Base-by-base conservation (phyloP, 306 rosid genomes). In the Castanea crenata region DNA sequence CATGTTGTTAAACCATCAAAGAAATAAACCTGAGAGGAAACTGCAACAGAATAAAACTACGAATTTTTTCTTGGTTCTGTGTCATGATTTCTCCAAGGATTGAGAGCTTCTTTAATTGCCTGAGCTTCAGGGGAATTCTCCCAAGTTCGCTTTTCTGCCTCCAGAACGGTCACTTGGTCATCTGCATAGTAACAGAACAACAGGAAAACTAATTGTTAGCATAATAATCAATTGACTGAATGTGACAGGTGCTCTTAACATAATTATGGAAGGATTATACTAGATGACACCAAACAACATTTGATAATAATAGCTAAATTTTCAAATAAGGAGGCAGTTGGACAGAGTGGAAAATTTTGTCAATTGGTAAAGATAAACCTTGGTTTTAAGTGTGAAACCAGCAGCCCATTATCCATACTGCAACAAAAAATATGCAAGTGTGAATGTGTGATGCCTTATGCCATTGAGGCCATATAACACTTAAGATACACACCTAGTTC, bases 151-250 rank as follows among this genome's bases (percentile, higher is more conserved):
- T 89, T 94, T 83, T 92, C 98, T 5, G 97, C 85, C 85, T 94
- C 97, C 80, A 94, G 74, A 80, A 88, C 91, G 21, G 97, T 91
- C 84, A 94, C 98, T 82, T 94, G 91, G 78, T 91, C 98, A 86
- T 94, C 98, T 92, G 83, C 73, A 84, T 16, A 55, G 38, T n/a
- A 76, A 57, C 41, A 58, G 70, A 64, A 71, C 35, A 75, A 16
- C 16, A 74, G 64, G 23, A 31, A 74, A 73, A 84, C 52, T 15
- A 75, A 68, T n/a, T 19, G 46, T 29, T 2, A 63, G 55, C n/a
- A 16, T 29, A 3, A 56, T 19, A 73, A 67, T 70, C 57, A 21
- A 38, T 11, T 21, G 55, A 46, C 32, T 21, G 44, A 46, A 25
- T 25, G 41, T 20, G 21, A 25, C 38, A 71, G 23, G 1, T 70